Evolutionary conservation across 2,329 filamentous ascomycete species (phyloP), one percentile per base, ranked within the genome.

Genomic region (Xylariales sp.): DNA sequence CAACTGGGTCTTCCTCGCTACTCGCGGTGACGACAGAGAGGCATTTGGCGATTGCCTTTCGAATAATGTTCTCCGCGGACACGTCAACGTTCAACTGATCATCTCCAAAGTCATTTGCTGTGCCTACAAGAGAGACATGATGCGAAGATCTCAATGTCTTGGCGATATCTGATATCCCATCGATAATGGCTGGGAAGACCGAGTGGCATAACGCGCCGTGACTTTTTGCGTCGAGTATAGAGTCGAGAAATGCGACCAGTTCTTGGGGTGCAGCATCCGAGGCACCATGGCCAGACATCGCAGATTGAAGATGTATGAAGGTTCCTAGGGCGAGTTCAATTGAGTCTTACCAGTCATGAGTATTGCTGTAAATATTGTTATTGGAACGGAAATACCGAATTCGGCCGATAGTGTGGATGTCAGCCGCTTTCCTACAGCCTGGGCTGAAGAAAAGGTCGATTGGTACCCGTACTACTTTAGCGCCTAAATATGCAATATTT

Each of bases 1-100:
- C 77, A 1, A 76, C 53, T 0, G 77, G 77, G 38, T 81, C 77
- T 52, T 82, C 78, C 53, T 82, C 78, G 55, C 76, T 78, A 58
- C 72, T 78, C 1, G 74, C 75, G 0, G 72, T 70, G 10, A 60
- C 59, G 2, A 78, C 66, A 1, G 66, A 56, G 0, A 70, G 61
- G 32, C 72, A 76, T 1, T 47, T 43, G 0, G 63, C 61, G 4
- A 78, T 60, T 0, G 64, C 62, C 0, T 55, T 54, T 14, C 76
- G 70, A 31, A 80, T 60, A 31, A 69, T 53, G 0, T 62, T 56
- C 52, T 80, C 76, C 2, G 73, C 65, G 3, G 63, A 43, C 1
- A 80, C 69, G 48, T 80, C 76, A 34, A 79, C 74, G 52, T 80
- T 78, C 28, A 79, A 62, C 58, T 79, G 76, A 48, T 74, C 70